Base-by-base conservation (phyloP, 768 basidiomycete species). In the Gyrodon lividus region DNA sequence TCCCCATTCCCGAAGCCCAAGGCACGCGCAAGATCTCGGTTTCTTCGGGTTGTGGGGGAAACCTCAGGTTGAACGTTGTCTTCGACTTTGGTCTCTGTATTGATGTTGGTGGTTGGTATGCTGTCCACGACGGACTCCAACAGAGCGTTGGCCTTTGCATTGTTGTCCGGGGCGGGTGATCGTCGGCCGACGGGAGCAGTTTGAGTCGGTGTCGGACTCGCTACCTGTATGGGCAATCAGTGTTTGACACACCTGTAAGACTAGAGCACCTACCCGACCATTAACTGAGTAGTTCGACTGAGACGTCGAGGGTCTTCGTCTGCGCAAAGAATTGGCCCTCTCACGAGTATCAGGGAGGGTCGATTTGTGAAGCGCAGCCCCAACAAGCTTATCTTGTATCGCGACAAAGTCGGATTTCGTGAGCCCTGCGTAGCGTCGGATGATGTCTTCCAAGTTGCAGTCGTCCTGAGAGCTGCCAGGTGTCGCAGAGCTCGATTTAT, bases 251-350 rank as follows among this genome's bases (percentile, higher is more conserved):
- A 8, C 28, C 17, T 40, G 35, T 17, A 50, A 51, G 34, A 23
- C 3, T 51, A 20, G 42, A 42, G 30, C 12, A 63, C 72, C 41
- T 54, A 78, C 77, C 48, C 78, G 75, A n/a, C 78, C 80, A 48
- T 72, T 77, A 40, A 69, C 70, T 1, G 84, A 84, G 61, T 89
- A 86, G 60, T 82, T 86, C 10, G 88, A 87, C 67, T 90, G 88
- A n/a, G 89, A 89, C 13, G 86, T 89, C 1, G 89, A 91, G 10
- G 87, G 88, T 34, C 89, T 77, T 44, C 90, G 78, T 55, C 82
- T 81, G 50, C 89, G 77, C 57, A 89, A 72, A n/a, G 89, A 90
- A 46, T 81, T 83, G 0, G 78, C 73, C 41, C 88, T 81, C 58
- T 83, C 81, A 10, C 81, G 81, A 34, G 74, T 65, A 55, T 87